Evolutionary conservation across 805 yeast genomes (phyloP), one percentile per base, ranked within the genome.

Genomic region (Brettanomyces naardenensis): DNA sequence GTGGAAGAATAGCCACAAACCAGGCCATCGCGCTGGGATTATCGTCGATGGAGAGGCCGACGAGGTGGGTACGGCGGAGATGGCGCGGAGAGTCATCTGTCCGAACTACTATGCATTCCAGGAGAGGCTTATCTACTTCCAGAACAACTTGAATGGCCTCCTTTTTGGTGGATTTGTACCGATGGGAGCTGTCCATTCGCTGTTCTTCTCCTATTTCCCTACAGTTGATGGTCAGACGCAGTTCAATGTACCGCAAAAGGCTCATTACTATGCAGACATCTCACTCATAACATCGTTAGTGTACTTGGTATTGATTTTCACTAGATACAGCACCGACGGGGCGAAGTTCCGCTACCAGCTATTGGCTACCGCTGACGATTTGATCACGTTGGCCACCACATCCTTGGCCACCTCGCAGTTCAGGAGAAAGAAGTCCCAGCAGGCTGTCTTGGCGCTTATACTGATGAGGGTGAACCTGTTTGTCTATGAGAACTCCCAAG

Each of bases 371-470:
- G 13, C 20, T 14, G 25, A 19, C 2, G 22, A 23, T 6, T 20
- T 33, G 6, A 18, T 9, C 25, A 19, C 20, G 9, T 7, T 26
- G 9, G 21, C 25, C 15, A 30, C 43, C 3, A 26, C 26, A 4
- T 13, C 44, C n/a, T 17, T 48, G 11, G 43, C 43, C 10, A 13
- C 29, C 14, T 39, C 48, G 11, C 32, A 41, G 26, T 48, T 31
- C 20, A 25, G 40, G 6, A 37, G 37, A 21, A 39, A 38, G 17
- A 31, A 28, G 11, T 39, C 36, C 9, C 20, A 31, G 6, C 19
- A 32, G n/a, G 36, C 32, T 11, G 20, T 44, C n/a, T 38, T 43
- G 30, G 27, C 48, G 3, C 13, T 44, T 1, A n/a, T 44, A 6
- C 10, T 36, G 5, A 6, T 43, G 2, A 23, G 40, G 17, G 33